Base-by-base conservation (phyloP, 2,329 filamentous ascomycete species). In the Pyricularia sp. region DNA sequence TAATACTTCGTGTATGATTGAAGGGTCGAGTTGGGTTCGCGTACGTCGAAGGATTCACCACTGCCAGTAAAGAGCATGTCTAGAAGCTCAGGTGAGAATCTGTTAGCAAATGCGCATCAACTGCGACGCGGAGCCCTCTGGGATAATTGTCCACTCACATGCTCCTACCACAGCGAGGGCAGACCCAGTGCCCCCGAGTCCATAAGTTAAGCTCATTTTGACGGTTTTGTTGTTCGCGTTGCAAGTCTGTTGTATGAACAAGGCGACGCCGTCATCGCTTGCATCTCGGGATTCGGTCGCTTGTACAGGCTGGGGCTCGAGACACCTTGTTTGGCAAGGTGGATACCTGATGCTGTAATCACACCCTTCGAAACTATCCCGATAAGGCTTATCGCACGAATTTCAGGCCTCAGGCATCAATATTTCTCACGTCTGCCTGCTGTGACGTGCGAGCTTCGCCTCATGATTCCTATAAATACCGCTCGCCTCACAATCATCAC, bases 61-160 rank as follows among this genome's bases (percentile, higher is more conserved):
- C 90, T 92, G 74, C 91, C 92, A 73, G 94, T 96, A 76, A 99
- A 97, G 76, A 99, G 91, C 91, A 99, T 96, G 79, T 99, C 94
- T 99, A 77, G 69, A 59, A 57, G 33, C 24, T 30, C 55, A 60
- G 31, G 60, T 57, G 22, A 33, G 53, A 12, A 28, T 59, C 49
- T 33, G 62, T 64, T 65, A 63, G 61, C 40, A n/a, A 26, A 26
- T 22, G 59, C 26, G 35, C 40, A 22, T 53, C 62, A 63, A 35
- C 30, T 22, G 31, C 22, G 5, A n/a, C 19, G 16, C 1, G 22
- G 9, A 9, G 26, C 9, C 22, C 49, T 19, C n/a, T 9, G 30
- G 16, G 16, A 30, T 22, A 28, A 55, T 53, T 26, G 10, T 22
- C 30, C 65, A 79, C 90, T 77, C 84, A 96, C 91, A 94, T 76